These are phyloP conservation scores for Hymenochaete sp. DNA, from an alignment of 1,284 basidiomycete species.

Conservation along the genomic window DNA sequence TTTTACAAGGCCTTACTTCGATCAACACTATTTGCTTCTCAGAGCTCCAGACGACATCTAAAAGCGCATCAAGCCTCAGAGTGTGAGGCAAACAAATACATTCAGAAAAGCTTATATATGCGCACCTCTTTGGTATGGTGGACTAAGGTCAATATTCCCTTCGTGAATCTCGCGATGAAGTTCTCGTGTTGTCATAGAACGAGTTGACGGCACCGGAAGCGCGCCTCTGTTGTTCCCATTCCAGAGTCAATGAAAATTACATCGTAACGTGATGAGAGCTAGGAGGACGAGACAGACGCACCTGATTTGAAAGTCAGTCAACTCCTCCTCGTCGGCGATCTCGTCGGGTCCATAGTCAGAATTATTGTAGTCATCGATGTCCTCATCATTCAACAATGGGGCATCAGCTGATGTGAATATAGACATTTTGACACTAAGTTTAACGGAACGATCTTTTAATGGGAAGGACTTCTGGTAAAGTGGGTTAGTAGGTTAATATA, in stretches of 20 bases:
- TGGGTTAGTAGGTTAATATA: no score
- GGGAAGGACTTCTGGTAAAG: no score
- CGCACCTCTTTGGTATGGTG: constrained; percentile 17
- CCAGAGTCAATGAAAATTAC: background rate
- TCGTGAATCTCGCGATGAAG: constrained; percentile 16
- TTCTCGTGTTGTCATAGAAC: constrained; percentile 12
- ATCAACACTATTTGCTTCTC: constrained; percentile 40
- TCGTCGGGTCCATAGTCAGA: constrained; percentile 16
- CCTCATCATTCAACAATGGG: constrained; percentile 10
- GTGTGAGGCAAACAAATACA: background rate
- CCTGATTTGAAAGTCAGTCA: constrained; percentile 13
- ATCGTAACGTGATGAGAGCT: background rate
- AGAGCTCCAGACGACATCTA: constrained; percentile 43
- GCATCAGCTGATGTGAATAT: no score
- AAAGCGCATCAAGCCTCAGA: background rate
- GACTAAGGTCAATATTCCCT: constrained; percentile 16
- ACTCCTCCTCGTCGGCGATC: constrained; percentile 13
- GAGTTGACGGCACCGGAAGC: constrained; percentile 7
- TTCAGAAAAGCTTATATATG: background rate
- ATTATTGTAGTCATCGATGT: constrained; percentile 14
- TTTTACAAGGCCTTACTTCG: no score
- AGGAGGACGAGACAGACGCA: background rate
- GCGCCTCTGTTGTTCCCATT: constrained; percentile 15
- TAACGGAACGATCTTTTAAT: no score
- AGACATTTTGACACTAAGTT: no score